Evolutionary conservation across 352 stramenopile genomes (phyloP).

Genomic region (Globisporangium emineosum): DNA sequence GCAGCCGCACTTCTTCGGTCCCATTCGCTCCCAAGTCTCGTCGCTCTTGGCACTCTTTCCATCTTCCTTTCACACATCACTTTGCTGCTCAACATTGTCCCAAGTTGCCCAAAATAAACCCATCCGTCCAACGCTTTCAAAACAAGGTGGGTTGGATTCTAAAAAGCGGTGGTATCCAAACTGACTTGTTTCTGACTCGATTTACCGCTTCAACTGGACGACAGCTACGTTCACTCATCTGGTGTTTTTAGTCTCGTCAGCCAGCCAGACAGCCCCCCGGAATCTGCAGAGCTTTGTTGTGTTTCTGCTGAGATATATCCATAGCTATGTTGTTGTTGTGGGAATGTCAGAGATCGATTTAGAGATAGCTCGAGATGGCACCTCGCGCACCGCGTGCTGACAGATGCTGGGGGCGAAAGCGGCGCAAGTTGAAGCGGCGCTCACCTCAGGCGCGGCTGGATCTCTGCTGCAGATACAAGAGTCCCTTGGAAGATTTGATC

Average conservation of each 20-base stretch:
- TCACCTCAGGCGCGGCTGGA: not conserved
- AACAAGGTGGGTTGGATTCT: not conserved
- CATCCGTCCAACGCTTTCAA: not conserved
- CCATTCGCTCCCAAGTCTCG: conserved; percentile 24
- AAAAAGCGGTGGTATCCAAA: not conserved
- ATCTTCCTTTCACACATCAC: not conserved
- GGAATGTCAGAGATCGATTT: not conserved
- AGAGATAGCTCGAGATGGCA: conserved; percentile 1
- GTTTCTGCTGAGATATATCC: not conserved
- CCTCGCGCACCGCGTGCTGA: not conserved
- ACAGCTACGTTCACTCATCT: not conserved
- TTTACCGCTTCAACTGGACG: not conserved
- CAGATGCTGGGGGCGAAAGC: not conserved
- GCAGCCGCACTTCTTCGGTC: conserved; percentile 34
- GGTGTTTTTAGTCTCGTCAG: not conserved
- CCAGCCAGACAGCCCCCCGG: not conserved
- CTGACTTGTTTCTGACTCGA: conserved; percentile 8
- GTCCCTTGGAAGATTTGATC: not conserved
- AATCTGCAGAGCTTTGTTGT: not conserved
- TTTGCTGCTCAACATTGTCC: conserved; percentile 4
- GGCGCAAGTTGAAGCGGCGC: not conserved
- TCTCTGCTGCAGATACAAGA: not conserved
- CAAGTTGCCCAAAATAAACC: conserved; percentile 8
- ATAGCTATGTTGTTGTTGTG: not conserved
- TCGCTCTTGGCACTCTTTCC: not conserved